phyloP scores from a whole-genome alignment of 2,329 filamentous ascomycete genomes.

The Trichoderma sp. region DNA sequence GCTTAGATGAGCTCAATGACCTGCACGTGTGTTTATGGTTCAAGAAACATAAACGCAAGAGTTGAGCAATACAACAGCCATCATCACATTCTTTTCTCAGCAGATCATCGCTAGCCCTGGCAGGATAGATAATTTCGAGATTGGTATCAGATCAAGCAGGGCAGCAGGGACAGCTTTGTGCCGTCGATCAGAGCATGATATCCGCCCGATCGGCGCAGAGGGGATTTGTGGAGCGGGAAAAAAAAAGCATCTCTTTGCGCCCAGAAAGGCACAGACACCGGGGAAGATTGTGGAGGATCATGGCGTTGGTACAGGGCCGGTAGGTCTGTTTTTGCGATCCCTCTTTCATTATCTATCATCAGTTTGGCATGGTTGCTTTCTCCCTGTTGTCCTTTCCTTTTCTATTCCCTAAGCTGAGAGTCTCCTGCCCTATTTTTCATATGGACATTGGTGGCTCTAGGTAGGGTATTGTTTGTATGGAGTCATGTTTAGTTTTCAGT shows the following conservation, averaged over 20 bases:
- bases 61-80: slow-evolving; percentile 35
- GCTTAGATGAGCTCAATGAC: slow-evolving; percentile 34
- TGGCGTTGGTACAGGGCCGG: slow-evolving; percentile 19
- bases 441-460: neutral
- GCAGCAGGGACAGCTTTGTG: neutral
- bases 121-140: slow-evolving; percentile 29
- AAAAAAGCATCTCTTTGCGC: neutral
- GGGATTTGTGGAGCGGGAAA: neutral
- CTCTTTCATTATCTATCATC: slow-evolving; percentile 8
- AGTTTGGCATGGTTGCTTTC: slow-evolving; percentile 19
- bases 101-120: slow-evolving; percentile 32
- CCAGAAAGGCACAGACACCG: slow-evolving; percentile 4
- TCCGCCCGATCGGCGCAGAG: slow-evolving; percentile 6
- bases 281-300: slow-evolving; percentile 19
- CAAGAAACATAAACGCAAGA: slow-evolving; percentile 32
- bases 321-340: slow-evolving; percentile 19
- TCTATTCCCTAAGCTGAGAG: slow-evolving; percentile 1
- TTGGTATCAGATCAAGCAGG: slow-evolving; percentile 9
- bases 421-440: neutral
- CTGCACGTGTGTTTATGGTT: neutral
- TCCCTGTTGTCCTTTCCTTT: slow-evolving; percentile 8
- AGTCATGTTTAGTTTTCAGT: neutral
- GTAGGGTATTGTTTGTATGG: slow-evolving; percentile 2
- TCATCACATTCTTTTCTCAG: slow-evolving; percentile 37
- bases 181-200: slow-evolving; percentile 15